These are phyloP conservation scores for Zasmidium cellare DNA, from an alignment of 2,329 filamentous ascomycete genomes.

Conservation along the genomic window DNA sequence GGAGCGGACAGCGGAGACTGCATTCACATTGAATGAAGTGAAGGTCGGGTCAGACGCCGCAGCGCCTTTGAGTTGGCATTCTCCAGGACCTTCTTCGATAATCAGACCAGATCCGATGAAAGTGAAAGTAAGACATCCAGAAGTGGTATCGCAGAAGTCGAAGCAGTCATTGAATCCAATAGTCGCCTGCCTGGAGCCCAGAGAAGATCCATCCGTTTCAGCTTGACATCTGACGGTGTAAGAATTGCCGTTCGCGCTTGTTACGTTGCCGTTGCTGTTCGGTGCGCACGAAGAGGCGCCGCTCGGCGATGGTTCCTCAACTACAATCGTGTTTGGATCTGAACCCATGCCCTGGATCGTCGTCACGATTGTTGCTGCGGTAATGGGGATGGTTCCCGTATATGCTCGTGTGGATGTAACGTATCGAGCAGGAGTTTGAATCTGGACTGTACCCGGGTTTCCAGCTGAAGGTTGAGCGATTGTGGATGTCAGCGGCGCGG, in stretches of 20 bases:
- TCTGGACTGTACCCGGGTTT: neutral
- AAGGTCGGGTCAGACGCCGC: neutral
- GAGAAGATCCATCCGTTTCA: neutral
- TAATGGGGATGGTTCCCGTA: constrained; percentile 2
- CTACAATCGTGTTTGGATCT: constrained; percentile 1
- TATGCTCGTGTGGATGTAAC: constrained; percentile 7
- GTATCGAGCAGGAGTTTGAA: constrained; percentile 3
- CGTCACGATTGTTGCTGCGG: constrained; percentile 7
- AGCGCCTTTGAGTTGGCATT: neutral
- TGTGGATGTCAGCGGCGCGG: constrained; percentile 2
- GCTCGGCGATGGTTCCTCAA: neutral
- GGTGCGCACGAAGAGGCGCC: neutral
- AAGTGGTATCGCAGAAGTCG: neutral
- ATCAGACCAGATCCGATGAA: neutral
- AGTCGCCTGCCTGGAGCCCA: neutral
- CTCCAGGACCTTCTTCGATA: neutral
- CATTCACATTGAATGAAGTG: neutral
- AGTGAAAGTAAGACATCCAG: neutral
- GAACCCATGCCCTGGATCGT: constrained; percentile 2
- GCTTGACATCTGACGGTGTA: neutral
- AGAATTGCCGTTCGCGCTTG: neutral
- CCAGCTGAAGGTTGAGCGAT: neutral
- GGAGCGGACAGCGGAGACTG: neutral
- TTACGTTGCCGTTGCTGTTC: neutral
- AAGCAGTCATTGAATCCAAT: neutral